Evolutionary conservation across 2,329 filamentous ascomycete genomes (phyloP).

Genomic region (Apiospora saccharicola): DNA sequence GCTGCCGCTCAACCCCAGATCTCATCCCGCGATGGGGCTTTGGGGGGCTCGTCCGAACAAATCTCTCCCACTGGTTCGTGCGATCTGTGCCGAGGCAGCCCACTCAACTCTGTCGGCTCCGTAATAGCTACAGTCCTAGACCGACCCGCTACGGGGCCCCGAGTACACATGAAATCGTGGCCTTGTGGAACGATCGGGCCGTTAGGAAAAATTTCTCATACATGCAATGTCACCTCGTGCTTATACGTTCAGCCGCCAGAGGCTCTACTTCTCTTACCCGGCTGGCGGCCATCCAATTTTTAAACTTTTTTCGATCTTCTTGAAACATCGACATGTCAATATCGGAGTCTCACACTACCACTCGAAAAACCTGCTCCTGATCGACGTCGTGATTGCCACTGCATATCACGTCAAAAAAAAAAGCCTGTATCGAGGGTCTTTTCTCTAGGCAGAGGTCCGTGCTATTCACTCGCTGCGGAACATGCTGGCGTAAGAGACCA

Average conservation of each 20-base stretch:
- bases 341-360: not conserved
- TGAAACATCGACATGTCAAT: not conserved
- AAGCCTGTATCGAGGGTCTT: not conserved
- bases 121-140: too few species aligned
- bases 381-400: not conserved
- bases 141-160: too few species aligned
- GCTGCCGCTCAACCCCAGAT: too few species aligned
- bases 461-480: not conserved
- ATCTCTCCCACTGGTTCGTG: not conserved
- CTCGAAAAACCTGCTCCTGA: too few species aligned
- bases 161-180: not conserved
- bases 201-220: not conserved
- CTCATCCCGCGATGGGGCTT: not conserved
- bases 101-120: not conserved
- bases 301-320: not conserved
- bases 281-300: not conserved
- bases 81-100: too few species aligned
- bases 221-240: not conserved
- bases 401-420: not conserved
- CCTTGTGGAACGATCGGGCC: not conserved
- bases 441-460: not conserved
- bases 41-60: not conserved
- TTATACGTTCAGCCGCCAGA: not conserved
- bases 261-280: not conserved
- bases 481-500: not conserved